A percentile compares a stretch with the other conserved stretches of the same genome.
Conservation (phyloP, 306 rosid species). For the Datisca glomerata region DNA sequence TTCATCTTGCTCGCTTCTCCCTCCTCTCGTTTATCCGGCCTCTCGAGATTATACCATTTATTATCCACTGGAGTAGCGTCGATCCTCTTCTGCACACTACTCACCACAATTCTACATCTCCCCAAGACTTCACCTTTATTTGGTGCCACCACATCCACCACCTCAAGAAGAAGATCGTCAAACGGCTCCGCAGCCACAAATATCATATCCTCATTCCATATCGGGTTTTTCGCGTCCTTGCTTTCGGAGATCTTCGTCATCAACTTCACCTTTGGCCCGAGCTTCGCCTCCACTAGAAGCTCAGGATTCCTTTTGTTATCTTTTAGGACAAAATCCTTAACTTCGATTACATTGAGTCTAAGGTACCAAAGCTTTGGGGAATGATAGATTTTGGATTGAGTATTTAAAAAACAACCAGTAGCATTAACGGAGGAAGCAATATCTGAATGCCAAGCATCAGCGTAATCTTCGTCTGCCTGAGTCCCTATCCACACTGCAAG, state of each 20-base stretch:
- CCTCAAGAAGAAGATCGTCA: constrained; percentile 21
- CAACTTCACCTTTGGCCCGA: constrained; percentile 21
- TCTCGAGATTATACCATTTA: constrained; percentile 20
- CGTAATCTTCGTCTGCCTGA: constrained; percentile 26
- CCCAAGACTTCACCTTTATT: constrained; percentile 17
- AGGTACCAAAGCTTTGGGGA: constrained; percentile 45
- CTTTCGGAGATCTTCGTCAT: constrained; percentile 22
- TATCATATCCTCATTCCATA: constrained; percentile 41
- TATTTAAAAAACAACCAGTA: constrained; percentile 4
- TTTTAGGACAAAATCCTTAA: constrained; percentile 19
- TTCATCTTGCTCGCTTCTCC: constrained; percentile 3
- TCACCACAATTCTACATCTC: constrained; percentile 18
- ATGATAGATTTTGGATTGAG: constrained; percentile 10
- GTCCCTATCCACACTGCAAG: constrained; percentile 46
- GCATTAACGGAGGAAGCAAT: neutral
- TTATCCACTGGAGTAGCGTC: constrained; percentile 3
- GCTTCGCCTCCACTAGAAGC: constrained; percentile 23
- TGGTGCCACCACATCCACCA: constrained; percentile 18
- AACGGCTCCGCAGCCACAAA: constrained; percentile 41
- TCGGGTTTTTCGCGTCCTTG: constrained; percentile 12
- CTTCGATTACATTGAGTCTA: constrained; percentile 34
- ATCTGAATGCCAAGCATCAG: constrained; percentile 7
- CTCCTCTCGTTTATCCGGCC: constrained; percentile 2
- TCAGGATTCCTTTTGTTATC: constrained; percentile 10
- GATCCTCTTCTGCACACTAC: constrained; percentile 16